Conservation (phyloP, 768 basidiomycete genomes). For the Calvatia gigantea region DNA sequence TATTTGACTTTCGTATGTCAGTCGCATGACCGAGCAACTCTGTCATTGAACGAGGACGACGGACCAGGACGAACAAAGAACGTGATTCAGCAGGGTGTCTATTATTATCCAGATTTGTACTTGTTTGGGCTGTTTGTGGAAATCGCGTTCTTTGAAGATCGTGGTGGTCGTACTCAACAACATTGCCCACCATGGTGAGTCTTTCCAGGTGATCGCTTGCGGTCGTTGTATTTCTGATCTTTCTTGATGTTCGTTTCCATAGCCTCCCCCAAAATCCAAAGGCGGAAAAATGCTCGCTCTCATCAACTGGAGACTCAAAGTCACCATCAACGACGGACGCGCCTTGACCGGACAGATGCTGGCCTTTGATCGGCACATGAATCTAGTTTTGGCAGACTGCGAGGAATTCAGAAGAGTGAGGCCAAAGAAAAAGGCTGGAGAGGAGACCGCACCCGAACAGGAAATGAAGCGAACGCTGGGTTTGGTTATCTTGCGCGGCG, state of each 20-base stretch:
- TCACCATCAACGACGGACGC: constrained; percentile 97
- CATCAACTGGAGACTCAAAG: constrained; percentile 96
- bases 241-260: constrained; percentile 8
- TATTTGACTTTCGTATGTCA: neutral
- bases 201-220: neutral
- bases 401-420: constrained; percentile 94
- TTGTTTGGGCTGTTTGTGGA: constrained; percentile 19
- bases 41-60: neutral
- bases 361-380: constrained; percentile 99
- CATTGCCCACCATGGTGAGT: constrained; percentile 56
- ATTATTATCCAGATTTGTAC: constrained; percentile 18
- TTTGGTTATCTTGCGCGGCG: constrained; percentile 94
- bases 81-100: neutral
- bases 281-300: constrained; percentile 97
- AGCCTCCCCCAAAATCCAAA: constrained; percentile 96
- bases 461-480: constrained; percentile 96
- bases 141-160: constrained; percentile 14
- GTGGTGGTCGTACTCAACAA: constrained; percentile 16
- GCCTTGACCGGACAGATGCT: constrained; percentile 97
- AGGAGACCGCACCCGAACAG: constrained; percentile 74
- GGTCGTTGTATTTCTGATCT: constrained; percentile 12
- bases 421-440: constrained; percentile 88
- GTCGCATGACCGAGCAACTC: neutral
- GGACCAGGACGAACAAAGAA: neutral
- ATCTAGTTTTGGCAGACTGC: constrained; percentile 95